Evolutionary conservation across 306 rosid species (phyloP), one percentile per base, ranked within the genome.

Genomic region (Neltuma alba): DNA sequence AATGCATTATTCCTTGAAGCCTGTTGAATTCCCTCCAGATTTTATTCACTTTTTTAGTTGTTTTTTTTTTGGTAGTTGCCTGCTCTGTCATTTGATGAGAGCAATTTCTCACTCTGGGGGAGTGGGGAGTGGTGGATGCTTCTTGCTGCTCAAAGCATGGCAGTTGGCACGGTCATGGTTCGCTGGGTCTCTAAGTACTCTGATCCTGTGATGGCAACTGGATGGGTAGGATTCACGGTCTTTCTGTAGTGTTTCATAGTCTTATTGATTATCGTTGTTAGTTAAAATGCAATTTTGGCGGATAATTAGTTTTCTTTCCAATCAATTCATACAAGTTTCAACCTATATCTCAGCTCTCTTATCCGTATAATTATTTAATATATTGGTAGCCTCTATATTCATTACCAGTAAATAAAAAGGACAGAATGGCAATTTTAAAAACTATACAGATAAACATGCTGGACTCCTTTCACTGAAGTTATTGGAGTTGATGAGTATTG

Each of bases 101-200:
- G 87, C 81, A 86, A 81, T 85, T 94, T 89, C 81, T 91, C 98
- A 13, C 60, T 91, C n/a, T 91, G 97, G 98, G 97, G 93, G 77
- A 94, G 97, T 86, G 98, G 98, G 76, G 98, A 94, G 87, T 94
- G 93, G 97, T 94, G 98, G 98, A 92, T 94, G 98, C 92, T 94
- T 84, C 97, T 94, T 74, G 97, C 98, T 61, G 98, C 98, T 86
- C 97, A 94, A 85, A 94, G 98, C 87, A 94, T 94, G 98, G 98
- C 98, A 65, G 85, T 92, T 80, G 97, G 98, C 76, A 92, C 97
- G 7, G 97, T 94, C 83, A 94, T 94, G 98, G 97, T 94, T 76
- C 97, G 97, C 67, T 94, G 98, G 98, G 97, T 94, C 82, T 88
- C 97, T 72, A 94, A 92, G 87, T 94, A 92, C 80, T 92, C 95